Base-by-base conservation (phyloP, 192 early-diverging fungal species). In the Kappamyces sp. region DNA sequence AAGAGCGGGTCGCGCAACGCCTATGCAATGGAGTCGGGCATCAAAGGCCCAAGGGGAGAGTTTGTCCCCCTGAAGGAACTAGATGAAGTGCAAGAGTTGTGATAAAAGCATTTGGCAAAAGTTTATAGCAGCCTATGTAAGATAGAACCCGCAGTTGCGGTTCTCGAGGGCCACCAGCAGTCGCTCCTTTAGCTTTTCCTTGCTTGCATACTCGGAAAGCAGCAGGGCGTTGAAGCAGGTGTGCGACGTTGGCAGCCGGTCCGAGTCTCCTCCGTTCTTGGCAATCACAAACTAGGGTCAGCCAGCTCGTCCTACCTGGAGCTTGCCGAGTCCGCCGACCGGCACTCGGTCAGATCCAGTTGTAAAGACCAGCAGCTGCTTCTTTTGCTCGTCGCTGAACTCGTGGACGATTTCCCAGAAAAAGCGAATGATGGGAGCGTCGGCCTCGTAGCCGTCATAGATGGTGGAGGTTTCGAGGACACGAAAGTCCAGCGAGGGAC, bases 161-260 rank as follows among this genome's bases (percentile, higher is more conserved):
- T 93, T 89, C 55, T 79, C 78, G 47, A 95, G 86, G 15, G 90
- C 90, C 1, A 80, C 91, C 54, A 84, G 64, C 14, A 96, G 65
- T 29, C 89, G 72, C 40, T 88, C 86, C 35, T 81, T 70, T 7
- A 96, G 71, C 67, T 89, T 86, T 38, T 88, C 88, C 50, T 91
- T 82, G 30, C 78, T 70, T 4, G 80, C 68, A 64, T 96, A 96
- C 38, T 91, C 89, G 36, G 82, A 88, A 2, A 96, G 70, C 51
- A 93, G 78, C 42, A 96, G 70, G 6, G 89, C 87, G 67, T 94
- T 94, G 63, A 88, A 94, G 69, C 93, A 96, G 0, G 93, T 96
- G 60, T 94, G 91, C 4, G 92, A 88, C 2, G 91, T 91, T 7
- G 93, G 93, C 45, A 96, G 65, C 30, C 92, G 84, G 51, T 74